Percentiles rank a stretch among this genome's conserved stretches.
Evolutionary conservation across 345 rosid genomes (phyloP).

Genomic region (Citrus cavaleriei): DNA sequence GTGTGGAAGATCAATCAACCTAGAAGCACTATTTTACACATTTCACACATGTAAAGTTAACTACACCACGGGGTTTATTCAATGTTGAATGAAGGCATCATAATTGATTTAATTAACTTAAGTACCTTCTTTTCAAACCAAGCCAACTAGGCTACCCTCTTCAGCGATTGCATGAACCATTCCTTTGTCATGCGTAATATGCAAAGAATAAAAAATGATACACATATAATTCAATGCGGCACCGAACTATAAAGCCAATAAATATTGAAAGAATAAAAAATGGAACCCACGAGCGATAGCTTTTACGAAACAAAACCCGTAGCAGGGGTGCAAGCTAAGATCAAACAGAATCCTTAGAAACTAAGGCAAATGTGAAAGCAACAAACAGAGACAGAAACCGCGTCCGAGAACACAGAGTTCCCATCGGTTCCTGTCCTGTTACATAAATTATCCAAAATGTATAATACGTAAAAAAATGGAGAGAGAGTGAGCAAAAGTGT

Average conservation of each 20-base stretch:
- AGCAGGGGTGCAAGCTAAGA: neutral
- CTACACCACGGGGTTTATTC: too few species aligned
- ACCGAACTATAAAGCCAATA: neutral
- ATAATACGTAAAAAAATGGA: too few species aligned
- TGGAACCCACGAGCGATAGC: neutral
- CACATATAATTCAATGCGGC: neutral
- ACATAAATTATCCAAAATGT: neutral
- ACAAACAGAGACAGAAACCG: slow-evolving; percentile 24
- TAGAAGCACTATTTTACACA: neutral
- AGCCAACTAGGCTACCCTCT: too few species aligned
- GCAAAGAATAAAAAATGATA: too few species aligned
- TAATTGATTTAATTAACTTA: too few species aligned
- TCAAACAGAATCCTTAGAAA: slow-evolving; percentile 15
- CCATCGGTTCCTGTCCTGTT: slow-evolving; percentile 32
- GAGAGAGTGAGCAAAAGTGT: slow-evolving; percentile 1
- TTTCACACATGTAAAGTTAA: neutral
- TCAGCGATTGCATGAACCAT: too few species aligned
- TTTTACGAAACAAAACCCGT: neutral
- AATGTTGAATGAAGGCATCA: neutral
- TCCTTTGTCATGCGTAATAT: too few species aligned
- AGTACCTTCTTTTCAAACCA: too few species aligned
- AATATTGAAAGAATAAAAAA: neutral
- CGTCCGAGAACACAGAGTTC: slow-evolving; percentile 26
- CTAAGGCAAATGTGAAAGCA: slow-evolving; percentile 22
- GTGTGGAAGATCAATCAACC: neutral